phyloP scores from a whole-genome alignment of 352 stramenopile genomes.

The Globisporangium cylindrosporum region DNA sequence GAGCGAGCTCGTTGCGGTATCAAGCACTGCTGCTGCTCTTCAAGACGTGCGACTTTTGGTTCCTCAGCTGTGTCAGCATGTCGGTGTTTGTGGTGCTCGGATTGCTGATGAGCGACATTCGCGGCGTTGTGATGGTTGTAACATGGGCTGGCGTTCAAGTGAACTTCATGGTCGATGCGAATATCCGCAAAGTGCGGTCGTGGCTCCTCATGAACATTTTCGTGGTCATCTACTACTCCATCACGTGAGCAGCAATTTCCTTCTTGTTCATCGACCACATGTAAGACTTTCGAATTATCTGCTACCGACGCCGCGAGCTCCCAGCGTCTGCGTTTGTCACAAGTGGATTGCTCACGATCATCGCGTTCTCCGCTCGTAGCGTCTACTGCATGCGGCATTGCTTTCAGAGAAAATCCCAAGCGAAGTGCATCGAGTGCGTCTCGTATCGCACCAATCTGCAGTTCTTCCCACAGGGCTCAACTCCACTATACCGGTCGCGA shows the following conservation, averaged over 20 bases:
- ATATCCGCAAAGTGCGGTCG: conserved; percentile 2
- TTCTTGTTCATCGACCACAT: not conserved
- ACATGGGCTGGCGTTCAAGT: not conserved
- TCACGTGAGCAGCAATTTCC: not conserved
- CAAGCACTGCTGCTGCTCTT: not conserved
- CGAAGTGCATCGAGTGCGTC: conserved; percentile 6
- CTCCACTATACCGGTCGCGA: no score
- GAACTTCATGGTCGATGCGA: conserved; percentile 12
- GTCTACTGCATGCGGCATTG: conserved; percentile 7
- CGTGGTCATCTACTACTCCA: not conserved
- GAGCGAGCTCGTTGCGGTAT: not conserved
- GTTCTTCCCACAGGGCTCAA: not conserved
- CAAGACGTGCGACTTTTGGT: conserved; percentile 11
- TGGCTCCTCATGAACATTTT: conserved; percentile 10
- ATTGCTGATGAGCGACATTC: conserved; percentile 1
- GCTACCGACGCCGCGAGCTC: not conserved
- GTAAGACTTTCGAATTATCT: not conserved
- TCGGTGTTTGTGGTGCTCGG: conserved; percentile 4
- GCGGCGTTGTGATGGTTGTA: conserved; percentile 1
- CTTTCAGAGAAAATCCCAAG: not conserved
- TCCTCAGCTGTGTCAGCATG: not conserved
- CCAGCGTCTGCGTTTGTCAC: not conserved
- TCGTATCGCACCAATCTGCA: conserved; percentile 7
- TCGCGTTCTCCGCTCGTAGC: conserved; percentile 1
- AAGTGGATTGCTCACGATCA: not conserved